phyloP scores from a whole-genome alignment of 2,329 filamentous ascomycete genomes.

The Colletotrichum sp. region DNA sequence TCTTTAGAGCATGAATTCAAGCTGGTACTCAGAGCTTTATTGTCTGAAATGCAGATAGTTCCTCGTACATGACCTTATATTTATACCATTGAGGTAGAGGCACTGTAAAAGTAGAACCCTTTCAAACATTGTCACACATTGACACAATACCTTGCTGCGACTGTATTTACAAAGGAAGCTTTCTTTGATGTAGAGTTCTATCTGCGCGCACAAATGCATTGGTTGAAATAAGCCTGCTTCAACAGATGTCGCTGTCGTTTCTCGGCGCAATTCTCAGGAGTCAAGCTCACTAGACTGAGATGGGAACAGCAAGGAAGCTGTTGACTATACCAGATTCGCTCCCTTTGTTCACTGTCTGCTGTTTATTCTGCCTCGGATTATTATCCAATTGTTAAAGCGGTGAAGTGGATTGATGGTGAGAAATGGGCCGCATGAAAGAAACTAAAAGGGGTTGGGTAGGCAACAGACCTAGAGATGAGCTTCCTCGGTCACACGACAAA shows the following conservation, averaged over 20 bases:
- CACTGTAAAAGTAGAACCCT: not conserved
- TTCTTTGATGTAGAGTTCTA: not conserved
- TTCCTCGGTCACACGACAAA: too few species aligned
- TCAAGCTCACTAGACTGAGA: not conserved
- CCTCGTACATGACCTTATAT: not conserved
- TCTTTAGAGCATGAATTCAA: too few species aligned
- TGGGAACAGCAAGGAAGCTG: not conserved
- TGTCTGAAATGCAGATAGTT: too few species aligned
- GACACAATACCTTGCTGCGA: not conserved
- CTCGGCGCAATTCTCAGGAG: too few species aligned
- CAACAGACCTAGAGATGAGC: too few species aligned
- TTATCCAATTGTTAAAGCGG: too few species aligned
- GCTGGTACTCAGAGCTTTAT: too few species aligned
- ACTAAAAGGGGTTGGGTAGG: too few species aligned
- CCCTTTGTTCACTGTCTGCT: not conserved
- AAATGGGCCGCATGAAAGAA: too few species aligned
- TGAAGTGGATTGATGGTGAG: too few species aligned
- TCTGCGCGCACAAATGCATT: not conserved
- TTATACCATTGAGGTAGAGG: not conserved
- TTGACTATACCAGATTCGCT: not conserved
- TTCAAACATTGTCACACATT: not conserved
- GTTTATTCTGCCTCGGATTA: not conserved
- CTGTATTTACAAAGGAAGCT: not conserved
- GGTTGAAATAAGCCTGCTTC: fast-evolving
- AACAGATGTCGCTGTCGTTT: not conserved